Base-by-base conservation (phyloP, 768 basidiomycete species). In the Grammothele lineata region DNA sequence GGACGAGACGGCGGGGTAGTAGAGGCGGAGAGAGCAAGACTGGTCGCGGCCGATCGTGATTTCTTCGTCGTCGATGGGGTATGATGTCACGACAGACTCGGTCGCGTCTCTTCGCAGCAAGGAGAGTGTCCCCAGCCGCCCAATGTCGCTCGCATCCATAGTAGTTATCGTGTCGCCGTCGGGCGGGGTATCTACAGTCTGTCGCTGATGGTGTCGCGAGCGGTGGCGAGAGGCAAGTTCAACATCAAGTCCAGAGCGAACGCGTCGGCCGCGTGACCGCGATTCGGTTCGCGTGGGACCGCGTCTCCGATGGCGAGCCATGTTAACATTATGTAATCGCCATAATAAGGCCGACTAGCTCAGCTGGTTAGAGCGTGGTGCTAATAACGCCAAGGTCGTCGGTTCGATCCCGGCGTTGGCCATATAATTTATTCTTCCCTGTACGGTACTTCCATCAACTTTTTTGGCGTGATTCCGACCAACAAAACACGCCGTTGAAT, bases 291-390 rank as follows among this genome's bases (percentile, higher is more conserved):
- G 30, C 15, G 8, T 32, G 30, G 30, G 9, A 32, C 15, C 30
- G 30, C 30, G 9, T 9, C 9, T 32, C 15, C 30, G 30, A 32
- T n/a, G n/a, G n/a, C n/a, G 27, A 30, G 14, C 8, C 27, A 30
- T 30, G 8, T 7, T 14, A 30, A 30, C 27, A 30, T 14, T 30
- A 14, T 7, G 14, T 30, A 30, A 7, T 7, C 14, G 7, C 8
- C 14, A 14, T 30, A 30, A 7, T 36, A 36, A 36, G 84, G 85
- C 85, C 83, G 85, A 79, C 83, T 88, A 87, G 85, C 86, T 88
- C 85, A 88, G 86, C 73, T 87, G 86, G 85, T 87, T 87, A 87
- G 86, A 87, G 85, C 85, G 85, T 86, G 80, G 84, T 85, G 80
- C 84, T 87, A 87, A 85, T 83, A 47, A 52, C 42, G 55, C 50